These are phyloP conservation scores for Astragalus membranaceus DNA, from an alignment of 306 rosid genomes.

Conservation along the genomic window DNA sequence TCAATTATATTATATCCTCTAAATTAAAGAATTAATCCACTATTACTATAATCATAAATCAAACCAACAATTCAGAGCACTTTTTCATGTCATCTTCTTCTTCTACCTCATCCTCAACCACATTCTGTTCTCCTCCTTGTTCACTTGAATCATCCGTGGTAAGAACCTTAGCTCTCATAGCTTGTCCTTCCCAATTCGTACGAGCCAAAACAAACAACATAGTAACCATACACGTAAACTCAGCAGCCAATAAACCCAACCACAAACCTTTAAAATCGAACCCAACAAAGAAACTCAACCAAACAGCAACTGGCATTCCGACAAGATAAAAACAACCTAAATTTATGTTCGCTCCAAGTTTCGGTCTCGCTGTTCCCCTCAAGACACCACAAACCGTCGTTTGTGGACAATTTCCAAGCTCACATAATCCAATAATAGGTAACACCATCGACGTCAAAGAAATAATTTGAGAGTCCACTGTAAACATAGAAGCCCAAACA, in stretches of 20 bases:
- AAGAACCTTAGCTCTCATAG: slow-evolving; percentile 52
- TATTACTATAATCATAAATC: not conserved
- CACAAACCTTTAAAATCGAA: slow-evolving; percentile 78
- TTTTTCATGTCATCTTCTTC: not conserved
- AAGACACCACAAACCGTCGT: slow-evolving; percentile 86
- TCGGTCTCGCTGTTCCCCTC: slow-evolving; percentile 84
- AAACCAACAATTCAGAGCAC: slow-evolving; percentile 26
- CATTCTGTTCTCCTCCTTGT: not conserved
- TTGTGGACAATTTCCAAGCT: slow-evolving; percentile 91
- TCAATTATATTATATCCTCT: not conserved
- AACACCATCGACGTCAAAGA: slow-evolving; percentile 59
- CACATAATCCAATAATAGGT: slow-evolving; percentile 80
- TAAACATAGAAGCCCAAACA: slow-evolving; percentile 78
- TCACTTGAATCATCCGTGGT: slow-evolving; percentile 37
- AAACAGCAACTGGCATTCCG: slow-evolving; percentile 83
- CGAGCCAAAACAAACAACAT: slow-evolving; percentile 60
- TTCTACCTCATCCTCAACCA: not conserved
- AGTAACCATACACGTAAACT: slow-evolving; percentile 59
- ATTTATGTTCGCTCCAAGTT: slow-evolving; percentile 74
- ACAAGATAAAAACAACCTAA: slow-evolving; percentile 77
- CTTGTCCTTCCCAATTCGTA: slow-evolving; percentile 75
- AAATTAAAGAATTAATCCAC: slow-evolving; percentile 15
- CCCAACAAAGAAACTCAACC: slow-evolving; percentile 61
- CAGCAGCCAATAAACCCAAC: slow-evolving; percentile 83
- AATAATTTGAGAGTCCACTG: slow-evolving; percentile 54